These are phyloP conservation scores for Stachybotrys chartarum DNA, from an alignment of 2,329 filamentous ascomycete genomes.

Conservation along the genomic window DNA sequence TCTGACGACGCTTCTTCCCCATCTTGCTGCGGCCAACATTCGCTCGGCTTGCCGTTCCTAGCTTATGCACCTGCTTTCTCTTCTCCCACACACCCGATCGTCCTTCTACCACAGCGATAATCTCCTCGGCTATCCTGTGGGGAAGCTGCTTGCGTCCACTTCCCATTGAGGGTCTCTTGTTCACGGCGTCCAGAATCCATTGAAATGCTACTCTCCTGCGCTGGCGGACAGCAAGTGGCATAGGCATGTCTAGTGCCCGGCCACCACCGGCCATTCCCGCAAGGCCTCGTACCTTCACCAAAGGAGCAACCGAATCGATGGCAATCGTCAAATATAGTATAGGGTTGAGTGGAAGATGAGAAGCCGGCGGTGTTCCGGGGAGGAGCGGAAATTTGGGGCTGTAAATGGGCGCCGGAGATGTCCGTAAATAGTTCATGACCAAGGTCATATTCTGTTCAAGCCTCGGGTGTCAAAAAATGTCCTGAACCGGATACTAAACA, in stretches of 20 bases:
- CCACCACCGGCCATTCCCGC: slow-evolving; percentile 82
- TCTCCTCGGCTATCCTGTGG: slow-evolving; percentile 73
- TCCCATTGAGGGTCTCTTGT: slow-evolving; percentile 66
- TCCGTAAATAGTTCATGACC: slow-evolving; percentile 79
- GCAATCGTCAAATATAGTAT: slow-evolving; percentile 83
- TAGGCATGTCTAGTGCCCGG: slow-evolving; percentile 71
- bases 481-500: background rate
- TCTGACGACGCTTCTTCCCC: slow-evolving; percentile 17
- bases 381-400: slow-evolving; percentile 65
- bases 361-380: slow-evolving; percentile 67
- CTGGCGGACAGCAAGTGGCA: slow-evolving; percentile 68
- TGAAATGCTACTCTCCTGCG: slow-evolving; percentile 70
- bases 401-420: slow-evolving; percentile 69
- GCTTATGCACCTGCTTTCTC: slow-evolving; percentile 70
- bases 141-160: slow-evolving; percentile 69
- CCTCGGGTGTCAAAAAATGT: slow-evolving; percentile 6
- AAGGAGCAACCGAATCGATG: slow-evolving; percentile 85
- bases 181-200: slow-evolving; percentile 85
- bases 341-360: slow-evolving; percentile 81
- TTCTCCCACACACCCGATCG: slow-evolving; percentile 78
- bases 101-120: slow-evolving; percentile 83
- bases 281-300: slow-evolving; percentile 71
- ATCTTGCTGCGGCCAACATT: slow-evolving; percentile 47
- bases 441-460: slow-evolving; percentile 66
- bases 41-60: slow-evolving; percentile 68